Base-by-base conservation (phyloP, 164 flowering plant species). In the Chimonanthus salicifolius region DNA sequence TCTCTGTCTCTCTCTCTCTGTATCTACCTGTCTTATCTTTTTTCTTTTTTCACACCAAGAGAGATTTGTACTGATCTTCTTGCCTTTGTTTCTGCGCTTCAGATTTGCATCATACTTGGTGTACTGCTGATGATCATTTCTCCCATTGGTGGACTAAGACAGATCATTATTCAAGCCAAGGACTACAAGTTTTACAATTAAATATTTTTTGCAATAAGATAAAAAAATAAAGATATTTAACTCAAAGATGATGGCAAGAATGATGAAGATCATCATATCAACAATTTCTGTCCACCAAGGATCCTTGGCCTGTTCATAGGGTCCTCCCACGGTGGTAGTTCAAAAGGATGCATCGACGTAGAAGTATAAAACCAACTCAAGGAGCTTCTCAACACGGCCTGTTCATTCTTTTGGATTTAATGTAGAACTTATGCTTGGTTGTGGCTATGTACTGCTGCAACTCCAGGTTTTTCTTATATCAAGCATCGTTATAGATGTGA, bases 61-160 rank as follows among this genome's bases (percentile, higher is more conserved):
- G 48, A 66, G 16, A 5, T 4, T 45, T 45, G 47, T 43, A 6
- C 47, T 66, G 49, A 66, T 11, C 46, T 33, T 33, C 33, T 66
- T 66, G 68, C 6, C 45, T 6, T 13, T 66, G 16, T 66, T 66
- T 65, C 3, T 45, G 47, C 68, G 11, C 68, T 44, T 33, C 74
- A 72, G 74, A 48, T 64, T 48, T 72, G 74, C 74, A 72, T 72
- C 51, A 72, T 72, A 2, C 60, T 72, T n/a, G 74, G 74, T 6
- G 46, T 72, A 11, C 5, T 72, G 54, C 58, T 72, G 54, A 72
- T 64, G 58, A 20, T 72, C 15, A 3, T 72, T 11, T 21, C 74
- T 3, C 74, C 74, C 21, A 72, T 72, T 20, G 74, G 74, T 6
- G 74, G 60, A 9, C 68, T 72, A n/a, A 49, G 69, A 16, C 54